Evolutionary conservation across 169 alveolate species (phyloP).

Genomic region (Fabrea salina): DNA sequence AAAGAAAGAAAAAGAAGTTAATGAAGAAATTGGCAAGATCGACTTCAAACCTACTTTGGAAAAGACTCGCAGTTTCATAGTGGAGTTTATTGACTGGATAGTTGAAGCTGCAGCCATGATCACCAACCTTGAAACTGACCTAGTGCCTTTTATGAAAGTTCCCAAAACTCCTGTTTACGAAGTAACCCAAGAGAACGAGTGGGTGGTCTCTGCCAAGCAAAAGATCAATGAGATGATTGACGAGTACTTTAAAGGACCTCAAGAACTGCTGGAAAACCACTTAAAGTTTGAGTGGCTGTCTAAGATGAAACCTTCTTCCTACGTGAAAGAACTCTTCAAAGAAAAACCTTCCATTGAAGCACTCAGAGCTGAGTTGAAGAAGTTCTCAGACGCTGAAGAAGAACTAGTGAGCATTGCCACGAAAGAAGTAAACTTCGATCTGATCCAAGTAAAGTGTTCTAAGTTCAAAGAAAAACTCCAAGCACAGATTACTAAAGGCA

Average conservation of each 20-base stretch:
- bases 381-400: constrained; percentile 3
- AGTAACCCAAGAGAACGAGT: background rate
- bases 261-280: background rate
- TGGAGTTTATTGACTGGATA: constrained; percentile 23
- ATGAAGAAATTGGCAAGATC: background rate
- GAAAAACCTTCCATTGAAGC: background rate
- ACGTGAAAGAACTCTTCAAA: background rate
- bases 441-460: constrained; percentile 7
- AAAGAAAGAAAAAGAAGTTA: background rate
- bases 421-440: background rate
- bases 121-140: constrained; percentile 26
- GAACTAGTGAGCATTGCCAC: background rate
- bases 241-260: background rate
- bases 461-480: background rate
- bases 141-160: constrained; percentile 29
- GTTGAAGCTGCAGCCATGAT: constrained; percentile 15
- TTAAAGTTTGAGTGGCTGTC: constrained; percentile 9
- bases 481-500: background rate
- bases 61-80: background rate
- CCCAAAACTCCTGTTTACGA: constrained; percentile 29
- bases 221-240: background rate
- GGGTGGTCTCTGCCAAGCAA: background rate
- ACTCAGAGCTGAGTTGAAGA: background rate
- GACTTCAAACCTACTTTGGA: background rate
- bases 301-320: background rate